Base-by-base conservation (phyloP, 441 rosid genomes). In the Aleurites moluccanus region DNA sequence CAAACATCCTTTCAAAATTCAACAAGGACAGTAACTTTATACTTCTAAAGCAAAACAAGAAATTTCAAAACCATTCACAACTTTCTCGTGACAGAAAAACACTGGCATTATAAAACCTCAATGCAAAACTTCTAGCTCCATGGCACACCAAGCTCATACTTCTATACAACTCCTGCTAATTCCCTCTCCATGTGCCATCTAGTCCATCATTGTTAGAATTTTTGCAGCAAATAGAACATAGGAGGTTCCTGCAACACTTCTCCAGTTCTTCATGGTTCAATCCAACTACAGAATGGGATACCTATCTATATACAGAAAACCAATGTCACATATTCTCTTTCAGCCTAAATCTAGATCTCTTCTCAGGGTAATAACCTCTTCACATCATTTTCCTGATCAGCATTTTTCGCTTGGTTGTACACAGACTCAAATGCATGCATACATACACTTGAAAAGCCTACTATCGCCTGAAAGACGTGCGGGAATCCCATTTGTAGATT, bases 401-500 rank as follows among this genome's bases (percentile, higher is more conserved):
- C 73, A 47, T 79, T 77, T 84, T 91, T 90, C 61, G 88, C 93
- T 83, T 86, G 88, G 76, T 82, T 90, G 87, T 86, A 87, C 20
- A 92, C 89, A 18, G 88, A 87, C 84, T 94, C 99, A 3, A 88
- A 94, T 0, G 94, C 92, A 49, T 89, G 92, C 92, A 86, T 95
- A 65, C 97, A 95, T 53, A 95, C 97, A 60, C 97, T 92, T 18
- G 99, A 95, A 73, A 95, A 91, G 56, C 98, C 98, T 15, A 85
- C 97, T 74, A 92, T 86, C 2, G 99, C 97, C 74, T 95, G 97
- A 75, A 95, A 91, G 64, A 92, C 92, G 64, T 89, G 94, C 0
- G 99, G 98, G 67, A 94, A 89, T 14, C 97, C 96, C 96, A 92
- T 89, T 83, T 92, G 94, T 75, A 95, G 86, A 86, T 91, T 91